Evolutionary conservation across 176 grass and related monocot species (phyloP).

Genomic region (Microstegium vimineum): DNA sequence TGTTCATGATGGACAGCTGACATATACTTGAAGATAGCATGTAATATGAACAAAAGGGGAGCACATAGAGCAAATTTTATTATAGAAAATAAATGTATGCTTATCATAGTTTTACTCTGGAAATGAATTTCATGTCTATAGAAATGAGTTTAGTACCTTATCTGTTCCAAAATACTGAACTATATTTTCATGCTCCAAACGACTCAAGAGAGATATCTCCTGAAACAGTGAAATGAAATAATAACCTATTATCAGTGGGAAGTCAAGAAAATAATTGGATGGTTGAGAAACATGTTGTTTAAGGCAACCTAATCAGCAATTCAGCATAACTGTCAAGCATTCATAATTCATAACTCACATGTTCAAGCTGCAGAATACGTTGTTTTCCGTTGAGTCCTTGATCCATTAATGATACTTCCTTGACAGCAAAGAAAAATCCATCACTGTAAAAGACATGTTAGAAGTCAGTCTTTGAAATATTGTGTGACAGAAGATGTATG

Average conservation of each 20-base stretch:
- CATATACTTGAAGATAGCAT: not conserved
- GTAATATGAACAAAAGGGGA: not conserved
- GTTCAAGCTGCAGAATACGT: conserved; percentile 64
- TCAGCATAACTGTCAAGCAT: not conserved
- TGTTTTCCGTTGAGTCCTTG: conserved; percentile 70
- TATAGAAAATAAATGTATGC: not conserved
- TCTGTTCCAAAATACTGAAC: conserved; percentile 91
- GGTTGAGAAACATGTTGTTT: not conserved
- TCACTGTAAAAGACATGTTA: conserved; percentile 46
- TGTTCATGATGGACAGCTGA: not conserved
- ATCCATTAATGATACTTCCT: conserved; percentile 73
- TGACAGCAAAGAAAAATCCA: conserved; percentile 83
- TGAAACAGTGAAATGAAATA: conserved; percentile 51
- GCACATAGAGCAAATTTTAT: not conserved
- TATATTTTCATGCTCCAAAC: conserved; percentile 88
- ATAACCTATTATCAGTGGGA: not conserved
- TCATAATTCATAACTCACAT: conserved; percentile 45
- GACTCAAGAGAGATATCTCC: conserved; percentile 87
- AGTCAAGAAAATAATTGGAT: not conserved
- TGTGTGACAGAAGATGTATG: not conserved
- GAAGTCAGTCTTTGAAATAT: conserved; percentile 8
- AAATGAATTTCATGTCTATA: not conserved
- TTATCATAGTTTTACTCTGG: too few species aligned
- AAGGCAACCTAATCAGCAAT: not conserved
- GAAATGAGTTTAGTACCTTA: conserved; percentile 50